A percentile compares a stretch with the other conserved stretches of the same genome.
Evolutionary conservation across 164 flowering plant species (phyloP).

Genomic region (Annona cherimola): DNA sequence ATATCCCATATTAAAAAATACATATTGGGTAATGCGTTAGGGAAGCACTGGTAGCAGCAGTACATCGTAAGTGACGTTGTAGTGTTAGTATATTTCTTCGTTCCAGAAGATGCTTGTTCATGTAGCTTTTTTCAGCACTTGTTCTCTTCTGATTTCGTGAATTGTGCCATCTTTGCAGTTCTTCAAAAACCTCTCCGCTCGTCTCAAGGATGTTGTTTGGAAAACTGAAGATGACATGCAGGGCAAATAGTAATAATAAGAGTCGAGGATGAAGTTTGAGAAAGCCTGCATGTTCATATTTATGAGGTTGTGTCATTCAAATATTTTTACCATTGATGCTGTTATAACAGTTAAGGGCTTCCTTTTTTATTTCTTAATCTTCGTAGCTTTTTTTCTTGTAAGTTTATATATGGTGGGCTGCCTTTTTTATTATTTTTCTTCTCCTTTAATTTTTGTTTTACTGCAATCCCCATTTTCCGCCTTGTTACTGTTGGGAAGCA

Average conservation of each 20-base stretch:
- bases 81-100: too few species aligned
- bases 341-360: not conserved
- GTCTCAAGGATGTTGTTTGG: constrained; percentile 10
- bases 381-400: not conserved
- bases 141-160: not conserved
- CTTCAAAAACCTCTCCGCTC: constrained; percentile 4
- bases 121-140: too few species aligned
- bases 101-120: too few species aligned
- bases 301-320: not conserved
- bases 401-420: not conserved
- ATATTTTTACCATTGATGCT: not conserved
- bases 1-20: too few species aligned
- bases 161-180: not conserved
- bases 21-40: too few species aligned
- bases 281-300: not conserved
- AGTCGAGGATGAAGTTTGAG: not conserved
- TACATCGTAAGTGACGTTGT: too few species aligned
- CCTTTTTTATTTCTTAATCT: not conserved
- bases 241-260: not conserved
- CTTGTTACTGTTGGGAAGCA: not conserved
- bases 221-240: constrained; percentile 8
- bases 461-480: too few species aligned
- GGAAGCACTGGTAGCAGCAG: too few species aligned
- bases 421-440: too few species aligned
- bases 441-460: too few species aligned